Evolutionary conservation across 73 alveolate genomes (phyloP), one percentile per base, ranked within the genome.

Genomic region (Blepharisma japonicum): DNA sequence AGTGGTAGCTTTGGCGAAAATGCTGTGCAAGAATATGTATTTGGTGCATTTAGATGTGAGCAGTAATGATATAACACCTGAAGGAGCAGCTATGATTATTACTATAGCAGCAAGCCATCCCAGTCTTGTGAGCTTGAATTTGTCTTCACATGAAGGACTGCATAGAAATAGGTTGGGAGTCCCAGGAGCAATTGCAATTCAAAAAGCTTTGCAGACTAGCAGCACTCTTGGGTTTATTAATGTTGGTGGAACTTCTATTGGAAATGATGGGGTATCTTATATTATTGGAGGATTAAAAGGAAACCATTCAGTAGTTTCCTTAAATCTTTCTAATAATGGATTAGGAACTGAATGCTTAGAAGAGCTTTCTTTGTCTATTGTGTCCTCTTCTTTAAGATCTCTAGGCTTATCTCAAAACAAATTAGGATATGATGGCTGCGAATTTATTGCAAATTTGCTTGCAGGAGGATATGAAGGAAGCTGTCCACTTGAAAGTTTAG

Each of bases 121-220:
- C 2, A 25, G 74, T 25, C 23, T 61, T 18, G 23, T 61, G 18
- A 18, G 49, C 38, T 14, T 61, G 18, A 25, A 61, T 5, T 18
- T 61, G 23, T 61, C 74, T 25, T 61, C 74, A 18, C 74, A 61
- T 39, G 23, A 61, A 61, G 74, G 74, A 8, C 23, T 61, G 23
- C 38, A 61, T 25, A n/a, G 74, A 20, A 61, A 61, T 25, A n/a
- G 74, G 18, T 18, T 61, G 18, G 74, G 74, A 9, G 38, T 39
- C 14, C 14, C 14, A 61, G 74, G 74, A 14, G 74, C 74, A 20
- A 39, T 14, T 14, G 46, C 47, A 14, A 61, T 61, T 9, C 47
- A 39, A 25, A 61, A 25, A 61, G 47, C 23, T 39, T 39, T 61
- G 14, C 47, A 61, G 14, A 9, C 50, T 25, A 20, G 4, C 2